Conservation (phyloP, 768 basidiomycete species). For the Podaxis sp. region DNA sequence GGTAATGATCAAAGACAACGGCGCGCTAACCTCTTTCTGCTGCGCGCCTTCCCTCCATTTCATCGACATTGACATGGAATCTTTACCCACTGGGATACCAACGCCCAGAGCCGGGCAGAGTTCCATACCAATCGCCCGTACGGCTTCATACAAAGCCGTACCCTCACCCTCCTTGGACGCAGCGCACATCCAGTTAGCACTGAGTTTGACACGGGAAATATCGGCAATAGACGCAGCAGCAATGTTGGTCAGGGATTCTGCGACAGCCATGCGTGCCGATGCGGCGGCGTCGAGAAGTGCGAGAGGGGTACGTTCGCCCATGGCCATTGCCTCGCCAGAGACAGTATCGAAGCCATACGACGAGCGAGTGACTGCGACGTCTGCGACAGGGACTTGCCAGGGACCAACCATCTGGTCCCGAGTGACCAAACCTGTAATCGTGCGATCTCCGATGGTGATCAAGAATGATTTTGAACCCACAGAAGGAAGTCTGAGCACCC, state of each 20-base stretch:
- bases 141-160: conserved; percentile 85
- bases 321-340: conserved; percentile 95
- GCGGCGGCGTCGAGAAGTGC: conserved; percentile 87
- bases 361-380: conserved; percentile 94
- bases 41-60: conserved; percentile 70
- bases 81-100: conserved; percentile 98
- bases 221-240: conserved; percentile 74
- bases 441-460: conserved; percentile 96
- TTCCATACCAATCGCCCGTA: conserved; percentile 87
- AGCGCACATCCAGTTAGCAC: conserved; percentile 99
- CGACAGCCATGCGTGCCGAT: conserved; percentile 95
- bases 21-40: conserved; percentile 83
- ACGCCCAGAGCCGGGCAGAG: conserved; percentile 91
- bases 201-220: conserved; percentile 83
- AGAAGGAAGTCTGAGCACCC: conserved; percentile 87
- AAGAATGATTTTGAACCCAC: conserved; percentile 97
- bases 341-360: conserved; percentile 88
- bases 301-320: conserved; percentile 95
- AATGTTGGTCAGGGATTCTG: conserved; percentile 90
- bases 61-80: conserved; percentile 99
- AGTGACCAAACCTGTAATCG: conserved; percentile 90
- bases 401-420: conserved; percentile 99
- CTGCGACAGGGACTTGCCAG: conserved; percentile 97
- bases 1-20: conserved; percentile 90
- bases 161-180: conserved; percentile 90